Base-by-base conservation (phyloP, 352 stramenopile genomes). In the Phytopythium kandeliae region DNA sequence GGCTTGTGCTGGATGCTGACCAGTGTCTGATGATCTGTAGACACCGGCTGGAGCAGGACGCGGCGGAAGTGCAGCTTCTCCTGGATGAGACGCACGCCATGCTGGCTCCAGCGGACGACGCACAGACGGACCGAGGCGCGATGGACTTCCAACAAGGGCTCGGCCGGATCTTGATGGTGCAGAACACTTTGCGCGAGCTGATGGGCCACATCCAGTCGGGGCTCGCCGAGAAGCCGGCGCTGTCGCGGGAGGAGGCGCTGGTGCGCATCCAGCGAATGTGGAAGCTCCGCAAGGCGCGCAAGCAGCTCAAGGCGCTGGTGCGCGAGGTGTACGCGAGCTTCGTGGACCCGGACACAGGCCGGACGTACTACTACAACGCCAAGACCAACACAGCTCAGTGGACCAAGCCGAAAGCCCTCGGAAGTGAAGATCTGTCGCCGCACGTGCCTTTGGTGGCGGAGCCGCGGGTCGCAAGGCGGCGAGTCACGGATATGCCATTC, bases 341-440 rank as follows among this genome's bases (percentile, higher is more conserved):
- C 30, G 58, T 79, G 48, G 79, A 93, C 54, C 75, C 78, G 4
- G 42, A 47, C 9, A 89, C 77, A 3, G 78, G 78, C 9, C 34
- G 77, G 54, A 82, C 67, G 30, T 92, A 91, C 55, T 93, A 91
- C 65, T 86, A 84, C 69, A 93, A 93, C 72, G 81, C 63, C 7
- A 63, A 65, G 19, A 91, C 79, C 2, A 71, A 86, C 48, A 57
- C 69, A 24, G 78, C 76, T 11, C 78, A 85, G 54, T 93, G 82
- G 82, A 70, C 55, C 5, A 88, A 87, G 26, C 79, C 79, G 26
- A 57, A 57, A 21, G 66, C 57, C 11, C 64, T 89, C 9, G 74
- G 66, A 7, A 53, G 42, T 1, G 61, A 72, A 30, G 38, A 56
- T 12, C 34, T 73, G 25, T n/a, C n/a, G n/a, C n/a, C n/a, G n/a